Evolutionary conservation across 257 asterid species (phyloP).

Genomic region (Solanum raphanifolium): DNA sequence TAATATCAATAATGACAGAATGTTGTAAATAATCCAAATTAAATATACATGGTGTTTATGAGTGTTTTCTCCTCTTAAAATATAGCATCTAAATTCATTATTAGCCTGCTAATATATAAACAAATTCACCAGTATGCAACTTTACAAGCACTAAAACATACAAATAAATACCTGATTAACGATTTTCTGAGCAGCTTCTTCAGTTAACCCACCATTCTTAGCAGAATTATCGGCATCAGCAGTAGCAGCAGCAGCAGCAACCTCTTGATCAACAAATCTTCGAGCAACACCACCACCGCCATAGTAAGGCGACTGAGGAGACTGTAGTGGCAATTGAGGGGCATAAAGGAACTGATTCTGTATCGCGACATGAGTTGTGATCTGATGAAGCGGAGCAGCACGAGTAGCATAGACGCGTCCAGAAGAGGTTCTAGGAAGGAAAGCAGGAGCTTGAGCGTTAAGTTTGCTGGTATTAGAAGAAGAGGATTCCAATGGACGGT

Average conservation of each 20-base stretch:
- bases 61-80: not conserved
- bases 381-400: not conserved
- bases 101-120: not conserved
- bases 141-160: not conserved
- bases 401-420: not conserved
- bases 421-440: slow-evolving; percentile 44
- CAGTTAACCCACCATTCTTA: slow-evolving; percentile 30
- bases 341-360: slow-evolving; percentile 1
- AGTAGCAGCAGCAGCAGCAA: slow-evolving; percentile 3
- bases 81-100: not conserved
- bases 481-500: not conserved
- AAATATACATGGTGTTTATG: not conserved
- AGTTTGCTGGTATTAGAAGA: slow-evolving; percentile 21
- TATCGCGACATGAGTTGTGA: not conserved
- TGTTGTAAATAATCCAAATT: not conserved
- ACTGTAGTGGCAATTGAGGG: not conserved
- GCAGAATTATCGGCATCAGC: slow-evolving; percentile 4
- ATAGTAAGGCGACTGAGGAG: slow-evolving; percentile 26
- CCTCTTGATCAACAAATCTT: slow-evolving; percentile 29
- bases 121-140: not conserved
- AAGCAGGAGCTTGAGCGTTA: slow-evolving; percentile 76
- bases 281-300: slow-evolving; percentile 26
- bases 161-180: slow-evolving; percentile 51
- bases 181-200: slow-evolving; percentile 50
- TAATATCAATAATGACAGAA: not conserved